A percentile compares a stretch with the other conserved stretches of the same genome.
phyloP scores from a whole-genome alignment of 768 basidiomycete genomes.

The Coprinopsis strossmayeri region DNA sequence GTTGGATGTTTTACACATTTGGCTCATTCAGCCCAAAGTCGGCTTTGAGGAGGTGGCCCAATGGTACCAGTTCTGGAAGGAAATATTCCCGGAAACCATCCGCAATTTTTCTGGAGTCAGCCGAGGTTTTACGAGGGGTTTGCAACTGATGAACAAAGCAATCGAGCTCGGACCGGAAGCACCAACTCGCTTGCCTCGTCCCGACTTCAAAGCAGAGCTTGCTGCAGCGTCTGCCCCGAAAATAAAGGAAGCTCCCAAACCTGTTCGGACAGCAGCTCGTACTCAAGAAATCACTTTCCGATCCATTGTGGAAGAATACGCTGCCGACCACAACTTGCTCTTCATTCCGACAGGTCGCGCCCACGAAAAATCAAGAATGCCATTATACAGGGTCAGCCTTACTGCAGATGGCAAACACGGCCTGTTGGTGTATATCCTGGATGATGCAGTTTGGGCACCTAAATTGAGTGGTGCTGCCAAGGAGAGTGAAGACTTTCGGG shows the following conservation, averaged over 20 bases:
- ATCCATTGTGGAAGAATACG: slow-evolving; percentile 87
- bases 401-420: slow-evolving; percentile 83
- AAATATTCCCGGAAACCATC: slow-evolving; percentile 64
- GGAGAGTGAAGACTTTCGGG: slow-evolving; percentile 59
- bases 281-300: slow-evolving; percentile 87
- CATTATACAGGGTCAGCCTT: slow-evolving; percentile 76
- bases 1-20: slow-evolving; percentile 85
- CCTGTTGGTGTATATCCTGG: slow-evolving; percentile 80
- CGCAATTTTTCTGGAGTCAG: slow-evolving; percentile 58
- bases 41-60: slow-evolving; percentile 89
- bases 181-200: slow-evolving; percentile 56
- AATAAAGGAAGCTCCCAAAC: slow-evolving; percentile 25
- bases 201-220: slow-evolving; percentile 53
- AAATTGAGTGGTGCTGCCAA: slow-evolving; percentile 35
- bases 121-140: slow-evolving; percentile 78
- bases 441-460: slow-evolving; percentile 91
- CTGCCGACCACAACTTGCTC: slow-evolving; percentile 77
- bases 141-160: slow-evolving; percentile 93
- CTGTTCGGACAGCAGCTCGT: slow-evolving; percentile 38
- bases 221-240: slow-evolving; percentile 24
- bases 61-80: slow-evolving; percentile 93
- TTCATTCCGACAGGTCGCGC: slow-evolving; percentile 85
- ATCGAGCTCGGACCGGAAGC: slow-evolving; percentile 81
- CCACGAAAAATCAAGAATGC: slow-evolving; percentile 83
- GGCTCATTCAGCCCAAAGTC: slow-evolving; percentile 86